phyloP scores from a whole-genome alignment of 148 eudicot genomes.

The Camellia japonica region DNA sequence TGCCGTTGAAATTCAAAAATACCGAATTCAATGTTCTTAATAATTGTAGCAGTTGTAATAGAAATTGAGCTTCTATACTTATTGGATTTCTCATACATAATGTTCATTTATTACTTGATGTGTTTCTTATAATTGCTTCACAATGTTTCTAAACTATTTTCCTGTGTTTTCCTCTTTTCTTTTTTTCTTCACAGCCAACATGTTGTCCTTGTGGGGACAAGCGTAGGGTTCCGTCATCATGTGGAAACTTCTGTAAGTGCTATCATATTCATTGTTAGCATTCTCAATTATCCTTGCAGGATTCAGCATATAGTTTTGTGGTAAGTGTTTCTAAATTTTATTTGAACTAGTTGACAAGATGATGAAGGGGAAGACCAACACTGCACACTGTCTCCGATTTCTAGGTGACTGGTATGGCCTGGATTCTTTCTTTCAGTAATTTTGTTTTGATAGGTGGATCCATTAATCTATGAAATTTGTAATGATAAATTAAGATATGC shows the following conservation, averaged over 20 bases:
- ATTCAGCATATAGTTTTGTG: conserved; percentile 6
- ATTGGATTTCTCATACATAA: not conserved
- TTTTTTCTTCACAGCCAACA: conserved; percentile 50
- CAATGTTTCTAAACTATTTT: not conserved
- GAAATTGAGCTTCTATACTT: conserved; percentile 1
- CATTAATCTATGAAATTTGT: not conserved
- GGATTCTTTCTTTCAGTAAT: conserved; percentile 3
- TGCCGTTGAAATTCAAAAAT: not conserved
- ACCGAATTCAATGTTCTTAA: not conserved
- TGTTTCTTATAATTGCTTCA: not conserved
- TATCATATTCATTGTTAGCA: not conserved
- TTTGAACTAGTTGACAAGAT: conserved; percentile 70
- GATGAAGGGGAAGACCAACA: conserved; percentile 81
- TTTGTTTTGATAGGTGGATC: not conserved
- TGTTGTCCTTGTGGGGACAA: conserved; percentile 96
- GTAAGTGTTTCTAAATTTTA: conserved; percentile 15
- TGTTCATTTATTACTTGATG: not conserved
- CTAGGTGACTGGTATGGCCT: conserved; percentile 84
- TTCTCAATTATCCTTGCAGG: not conserved
- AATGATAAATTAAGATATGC: not conserved
- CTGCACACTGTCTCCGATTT: conserved; percentile 89
- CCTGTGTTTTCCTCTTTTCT: not conserved
- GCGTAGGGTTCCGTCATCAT: conserved; percentile 90
- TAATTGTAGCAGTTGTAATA: not conserved
- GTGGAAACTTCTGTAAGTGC: conserved; percentile 88